These are phyloP conservation scores for Gilbertella persicaria DNA, from an alignment of 371 early-diverging fungal species.

Conservation along the genomic window DNA sequence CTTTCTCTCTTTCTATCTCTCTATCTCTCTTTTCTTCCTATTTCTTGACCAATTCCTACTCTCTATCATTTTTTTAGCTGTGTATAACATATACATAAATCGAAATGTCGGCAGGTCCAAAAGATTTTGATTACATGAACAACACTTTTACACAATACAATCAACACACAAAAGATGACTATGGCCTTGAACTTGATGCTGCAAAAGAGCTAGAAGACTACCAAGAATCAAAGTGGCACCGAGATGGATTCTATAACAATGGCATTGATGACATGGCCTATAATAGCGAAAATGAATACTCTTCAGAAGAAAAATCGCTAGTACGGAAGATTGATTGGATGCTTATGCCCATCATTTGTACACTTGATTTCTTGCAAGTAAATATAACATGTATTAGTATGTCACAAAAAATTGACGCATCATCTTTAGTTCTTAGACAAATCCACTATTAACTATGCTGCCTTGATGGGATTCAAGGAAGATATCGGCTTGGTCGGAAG, in stretches of 20 bases:
- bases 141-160: too few species aligned
- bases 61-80: not conserved
- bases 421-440: slow-evolving; percentile 22
- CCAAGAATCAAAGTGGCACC: slow-evolving; percentile 19
- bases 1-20: not conserved
- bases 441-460: slow-evolving; percentile 24
- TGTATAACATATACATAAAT: too few species aligned
- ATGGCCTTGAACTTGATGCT: not conserved
- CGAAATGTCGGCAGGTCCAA: not conserved
- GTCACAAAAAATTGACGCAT: not conserved
- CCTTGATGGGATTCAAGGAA: slow-evolving; percentile 14
- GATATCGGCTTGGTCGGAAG: slow-evolving; percentile 14
- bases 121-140: too few species aligned
- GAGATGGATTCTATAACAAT: slow-evolving; percentile 23
- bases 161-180: not conserved
- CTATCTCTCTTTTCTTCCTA: too few species aligned
- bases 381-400: not conserved
- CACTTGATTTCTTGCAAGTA: slow-evolving; percentile 44
- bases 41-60: too few species aligned
- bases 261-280: slow-evolving; percentile 1
- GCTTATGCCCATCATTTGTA: slow-evolving; percentile 39
- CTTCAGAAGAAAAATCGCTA: slow-evolving; percentile 36
- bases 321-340: slow-evolving; percentile 40
- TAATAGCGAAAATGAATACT: slow-evolving; percentile 17
- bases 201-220: not conserved